These are phyloP conservation scores for Steccherinum ochraceum DNA, from an alignment of 768 basidiomycete species.

Conservation along the genomic window DNA sequence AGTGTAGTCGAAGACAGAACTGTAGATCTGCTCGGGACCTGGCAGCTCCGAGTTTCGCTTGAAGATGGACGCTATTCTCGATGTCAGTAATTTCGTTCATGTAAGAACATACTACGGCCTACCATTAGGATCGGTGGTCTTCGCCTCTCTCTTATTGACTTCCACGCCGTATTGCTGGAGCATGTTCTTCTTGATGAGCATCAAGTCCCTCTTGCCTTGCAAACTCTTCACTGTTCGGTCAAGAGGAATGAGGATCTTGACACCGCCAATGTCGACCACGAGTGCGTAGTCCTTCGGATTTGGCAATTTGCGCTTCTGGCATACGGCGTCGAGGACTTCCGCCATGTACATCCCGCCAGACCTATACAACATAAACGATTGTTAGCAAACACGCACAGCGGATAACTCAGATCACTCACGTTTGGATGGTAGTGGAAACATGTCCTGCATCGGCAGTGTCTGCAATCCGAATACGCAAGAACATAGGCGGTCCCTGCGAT, in stretches of 20 bases:
- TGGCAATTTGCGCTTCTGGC: constrained; percentile 57
- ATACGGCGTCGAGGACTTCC: constrained; percentile 85
- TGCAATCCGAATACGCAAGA: constrained; percentile 76
- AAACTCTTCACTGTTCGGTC: constrained; percentile 96
- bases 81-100: background rate
- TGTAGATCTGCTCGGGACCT: constrained; percentile 31
- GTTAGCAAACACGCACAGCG: too few species aligned
- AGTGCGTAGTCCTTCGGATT: constrained; percentile 82
- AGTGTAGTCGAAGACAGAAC: constrained; percentile 69
- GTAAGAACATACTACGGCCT: constrained; percentile 12
- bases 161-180: constrained; percentile 67
- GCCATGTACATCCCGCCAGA: constrained; percentile 96
- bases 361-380: constrained; percentile 31
- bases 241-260: constrained; percentile 77
- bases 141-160: constrained; percentile 54
- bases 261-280: constrained; percentile 48
- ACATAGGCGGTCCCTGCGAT: constrained; percentile 73
- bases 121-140: constrained; percentile 93
- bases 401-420: constrained; percentile 46
- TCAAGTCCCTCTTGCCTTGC: constrained; percentile 79
- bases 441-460: constrained; percentile 80
- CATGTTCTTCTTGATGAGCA: constrained; percentile 74
- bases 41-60: constrained; percentile 75
- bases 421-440: constrained; percentile 84
- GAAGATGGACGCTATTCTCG: constrained; percentile 77